Evolutionary conservation across 176 grass and related monocot genomes (phyloP).

Genomic region (Metroxylon sagu): DNA sequence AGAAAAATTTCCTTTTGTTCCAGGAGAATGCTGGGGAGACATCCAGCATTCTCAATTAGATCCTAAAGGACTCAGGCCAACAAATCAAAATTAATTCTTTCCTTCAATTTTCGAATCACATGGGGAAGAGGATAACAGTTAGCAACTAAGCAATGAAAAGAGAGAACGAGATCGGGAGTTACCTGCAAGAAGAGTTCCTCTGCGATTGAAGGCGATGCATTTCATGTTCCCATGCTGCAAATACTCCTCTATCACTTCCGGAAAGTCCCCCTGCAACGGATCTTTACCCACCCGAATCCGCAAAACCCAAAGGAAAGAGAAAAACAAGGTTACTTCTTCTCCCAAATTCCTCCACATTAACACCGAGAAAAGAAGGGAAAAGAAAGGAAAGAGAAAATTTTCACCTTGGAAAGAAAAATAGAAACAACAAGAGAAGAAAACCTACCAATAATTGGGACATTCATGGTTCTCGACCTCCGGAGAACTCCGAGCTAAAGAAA

Average conservation of each 20-base stretch:
- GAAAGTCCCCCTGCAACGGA: slow-evolving; percentile 95
- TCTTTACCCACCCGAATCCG: slow-evolving; percentile 46
- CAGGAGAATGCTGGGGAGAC: no score
- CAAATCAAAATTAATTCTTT: neutral
- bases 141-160: slow-evolving; percentile 4
- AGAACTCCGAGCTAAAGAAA: neutral
- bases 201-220: slow-evolving; percentile 91
- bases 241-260: slow-evolving; percentile 95
- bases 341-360: slow-evolving; percentile 1
- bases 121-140: slow-evolving; percentile 6
- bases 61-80: neutral
- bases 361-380: neutral
- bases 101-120: neutral
- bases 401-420: neutral
- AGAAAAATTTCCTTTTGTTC: no score
- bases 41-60: neutral
- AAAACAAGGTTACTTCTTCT: neutral
- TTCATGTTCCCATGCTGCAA: slow-evolving; percentile 99
- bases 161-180: slow-evolving; percentile 12
- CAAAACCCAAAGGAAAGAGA: slow-evolving; percentile 1
- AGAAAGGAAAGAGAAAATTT: neutral
- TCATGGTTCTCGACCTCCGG: slow-evolving; percentile 33
- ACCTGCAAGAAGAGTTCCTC: slow-evolving; percentile 95
- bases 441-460: slow-evolving; percentile 77
- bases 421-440: slow-evolving; percentile 11